Evolutionary conservation across 1,284 basidiomycete species (phyloP), one percentile per base, ranked within the genome.

Genomic region (Vanrija sp.): DNA sequence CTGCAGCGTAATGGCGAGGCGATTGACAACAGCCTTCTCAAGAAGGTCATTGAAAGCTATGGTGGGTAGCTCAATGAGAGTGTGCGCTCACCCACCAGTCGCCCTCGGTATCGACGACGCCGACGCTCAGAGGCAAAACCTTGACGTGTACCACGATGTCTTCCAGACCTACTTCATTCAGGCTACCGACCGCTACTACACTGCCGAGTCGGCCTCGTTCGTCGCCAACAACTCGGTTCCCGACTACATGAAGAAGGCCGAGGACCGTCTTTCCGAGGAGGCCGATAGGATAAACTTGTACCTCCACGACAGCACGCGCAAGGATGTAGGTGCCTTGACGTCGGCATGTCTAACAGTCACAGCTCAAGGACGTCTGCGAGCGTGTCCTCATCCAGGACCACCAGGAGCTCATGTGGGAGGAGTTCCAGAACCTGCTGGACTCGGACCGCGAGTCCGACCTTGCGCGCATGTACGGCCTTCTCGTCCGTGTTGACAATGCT

Each of bases 221-320:
- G 84, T 98, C 26, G 85, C 87, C 2, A 85, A 88, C 68, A 95
- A 94, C 76, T 88, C 85, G 46, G 90, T 98, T 38, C 89, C 92
- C 23, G 96, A 98, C 75, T 99, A 98, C 77, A 83, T 99, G 76
- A 93, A 89, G 81, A 95, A 93, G 78, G 96, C 92, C 3, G 94
- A 98, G 71, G 86, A 87, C 65, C 85, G 96, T 28, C 79, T 98
- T 55, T 83, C 86, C 57, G 95, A 99, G 76, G 96, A 99, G 73
- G 91, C 95, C 73, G 90, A 95, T 65, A 85, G 96, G 39, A 91
- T 98, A 39, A 93, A 96, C 73, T 83, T 94, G 52, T 98, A 97
- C 76, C 81, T 98, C 60, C 90, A 98, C 76, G 87, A 85, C 39
- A 85, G 85, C 68, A 95, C 93, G 8, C 84, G 88, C 65, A 90